Evolutionary conservation across 768 basidiomycete genomes (phyloP).

Genomic region (Ramaria rubella): DNA sequence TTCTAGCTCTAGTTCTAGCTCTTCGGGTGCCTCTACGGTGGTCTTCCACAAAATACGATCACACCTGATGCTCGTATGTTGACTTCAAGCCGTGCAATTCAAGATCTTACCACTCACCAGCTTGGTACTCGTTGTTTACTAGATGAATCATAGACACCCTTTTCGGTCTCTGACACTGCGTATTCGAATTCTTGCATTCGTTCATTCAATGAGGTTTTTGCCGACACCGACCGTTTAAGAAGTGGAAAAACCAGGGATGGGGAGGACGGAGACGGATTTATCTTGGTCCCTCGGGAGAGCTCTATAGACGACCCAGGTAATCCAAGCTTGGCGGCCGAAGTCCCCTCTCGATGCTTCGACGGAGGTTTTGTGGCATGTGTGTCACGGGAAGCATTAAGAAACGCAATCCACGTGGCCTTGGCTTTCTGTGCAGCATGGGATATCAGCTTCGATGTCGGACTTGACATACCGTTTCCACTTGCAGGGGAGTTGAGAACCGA

Average conservation of each 20-base stretch:
- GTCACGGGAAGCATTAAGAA: constrained; percentile 27
- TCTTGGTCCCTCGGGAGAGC: not conserved
- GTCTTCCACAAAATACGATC: constrained; percentile 82
- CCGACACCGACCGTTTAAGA: not conserved
- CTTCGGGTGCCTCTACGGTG: constrained; percentile 44
- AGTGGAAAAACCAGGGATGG: not conserved
- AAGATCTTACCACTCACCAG: constrained; percentile 44
- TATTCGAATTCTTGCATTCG: constrained; percentile 25
- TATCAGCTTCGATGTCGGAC: constrained; percentile 20
- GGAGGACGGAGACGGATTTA: not conserved
- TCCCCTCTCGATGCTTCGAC: not conserved
- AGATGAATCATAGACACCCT: constrained; percentile 75
- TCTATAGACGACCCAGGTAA: not conserved
- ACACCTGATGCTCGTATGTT: constrained; percentile 45
- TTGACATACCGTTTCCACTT: not conserved
- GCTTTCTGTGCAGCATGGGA: constrained; percentile 44
- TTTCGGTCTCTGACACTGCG: constrained; percentile 33
- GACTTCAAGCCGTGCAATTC: not conserved
- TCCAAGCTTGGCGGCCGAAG: constrained; percentile 1
- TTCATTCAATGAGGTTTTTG: not conserved
- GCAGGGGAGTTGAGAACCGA: not conserved
- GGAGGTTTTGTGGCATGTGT: not conserved
- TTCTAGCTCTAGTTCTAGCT: constrained; percentile 18
- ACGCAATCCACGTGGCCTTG: constrained; percentile 47
- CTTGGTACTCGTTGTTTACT: constrained; percentile 78